Conservation (phyloP, 345 rosid species). For the Aquilaria malaccensis region DNA sequence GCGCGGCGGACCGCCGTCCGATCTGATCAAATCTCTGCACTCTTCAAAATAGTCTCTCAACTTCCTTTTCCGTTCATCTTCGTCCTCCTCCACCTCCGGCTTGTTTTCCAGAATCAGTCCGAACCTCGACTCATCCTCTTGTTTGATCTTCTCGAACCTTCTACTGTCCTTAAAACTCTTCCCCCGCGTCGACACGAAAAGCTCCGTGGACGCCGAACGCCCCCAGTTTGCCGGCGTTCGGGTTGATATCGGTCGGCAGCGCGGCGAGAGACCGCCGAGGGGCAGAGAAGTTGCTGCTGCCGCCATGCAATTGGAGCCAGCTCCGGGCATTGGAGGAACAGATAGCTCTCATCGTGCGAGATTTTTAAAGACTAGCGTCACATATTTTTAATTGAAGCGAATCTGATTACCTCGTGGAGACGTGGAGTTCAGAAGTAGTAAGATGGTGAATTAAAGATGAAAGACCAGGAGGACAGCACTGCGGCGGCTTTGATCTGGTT, state of each 20-base stretch:
- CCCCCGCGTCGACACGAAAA: not conserved
- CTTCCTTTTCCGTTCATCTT: constrained; percentile 19
- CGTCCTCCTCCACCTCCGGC: constrained; percentile 1
- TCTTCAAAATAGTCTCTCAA: constrained; percentile 30
- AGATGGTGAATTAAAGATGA: too few species aligned
- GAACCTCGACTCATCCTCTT: not conserved
- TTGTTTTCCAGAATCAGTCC: constrained; percentile 3
- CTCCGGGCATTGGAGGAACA: too few species aligned
- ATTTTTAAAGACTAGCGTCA: too few species aligned
- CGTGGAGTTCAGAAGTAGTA: too few species aligned
- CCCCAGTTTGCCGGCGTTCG: not conserved
- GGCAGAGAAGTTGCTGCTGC: not conserved
- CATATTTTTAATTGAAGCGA: too few species aligned
- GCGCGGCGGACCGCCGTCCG: constrained; percentile 51
- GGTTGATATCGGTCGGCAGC: not conserved
- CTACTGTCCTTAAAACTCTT: not conserved
- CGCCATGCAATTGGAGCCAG: constrained; percentile 1
- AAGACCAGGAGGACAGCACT: too few species aligned
- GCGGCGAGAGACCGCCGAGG: not conserved
- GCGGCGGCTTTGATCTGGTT: too few species aligned
- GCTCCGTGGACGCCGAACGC: constrained; percentile 4
- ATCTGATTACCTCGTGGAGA: too few species aligned
- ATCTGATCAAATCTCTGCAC: constrained; percentile 20
- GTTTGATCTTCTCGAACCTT: constrained; percentile 4
- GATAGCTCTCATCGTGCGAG: too few species aligned